A percentile compares a stretch with the other conserved stretches of the same genome.
phyloP scores from a whole-genome alignment of 495 filamentous ascomycete species.

The Neurospora sp. region DNA sequence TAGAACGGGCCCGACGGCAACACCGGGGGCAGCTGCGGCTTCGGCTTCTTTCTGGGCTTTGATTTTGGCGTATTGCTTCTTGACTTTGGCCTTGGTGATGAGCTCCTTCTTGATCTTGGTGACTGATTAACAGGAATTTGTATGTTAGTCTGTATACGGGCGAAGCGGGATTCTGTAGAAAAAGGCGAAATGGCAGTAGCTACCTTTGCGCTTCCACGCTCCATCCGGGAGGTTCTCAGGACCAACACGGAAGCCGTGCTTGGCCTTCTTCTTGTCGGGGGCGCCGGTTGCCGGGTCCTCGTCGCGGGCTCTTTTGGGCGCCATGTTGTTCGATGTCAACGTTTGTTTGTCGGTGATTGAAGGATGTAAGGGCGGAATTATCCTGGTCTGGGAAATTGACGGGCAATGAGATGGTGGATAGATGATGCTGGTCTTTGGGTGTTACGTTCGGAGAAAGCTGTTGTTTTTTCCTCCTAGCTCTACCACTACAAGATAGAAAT shows the following conservation, averaged over 20 bases:
- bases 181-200: neutral
- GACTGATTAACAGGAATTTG: slow-evolving; percentile 37
- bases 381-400: neutral
- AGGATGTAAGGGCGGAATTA: neutral
- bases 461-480: neutral
- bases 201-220: slow-evolving; percentile 82
- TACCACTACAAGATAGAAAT: neutral
- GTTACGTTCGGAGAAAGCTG: neutral
- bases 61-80: slow-evolving; percentile 85
- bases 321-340: slow-evolving; percentile 37
- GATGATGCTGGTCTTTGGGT: neutral
- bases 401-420: neutral
- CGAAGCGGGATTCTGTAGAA: neutral
- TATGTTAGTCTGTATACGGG: slow-evolving; percentile 2
- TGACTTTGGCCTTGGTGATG: slow-evolving; percentile 89
- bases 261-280: slow-evolving; percentile 36
- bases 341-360: neutral
- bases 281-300: slow-evolving; percentile 21
- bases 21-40: neutral
- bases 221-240: slow-evolving; percentile 92
- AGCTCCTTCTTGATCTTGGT: slow-evolving; percentile 86
- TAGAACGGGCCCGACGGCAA: neutral
- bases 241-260: slow-evolving; percentile 58
- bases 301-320: slow-evolving; percentile 51
- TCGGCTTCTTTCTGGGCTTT: slow-evolving; percentile 40